phyloP scores from a whole-genome alignment of 2,329 filamentous ascomycete genomes.

The Scedosporium apiospermum region DNA sequence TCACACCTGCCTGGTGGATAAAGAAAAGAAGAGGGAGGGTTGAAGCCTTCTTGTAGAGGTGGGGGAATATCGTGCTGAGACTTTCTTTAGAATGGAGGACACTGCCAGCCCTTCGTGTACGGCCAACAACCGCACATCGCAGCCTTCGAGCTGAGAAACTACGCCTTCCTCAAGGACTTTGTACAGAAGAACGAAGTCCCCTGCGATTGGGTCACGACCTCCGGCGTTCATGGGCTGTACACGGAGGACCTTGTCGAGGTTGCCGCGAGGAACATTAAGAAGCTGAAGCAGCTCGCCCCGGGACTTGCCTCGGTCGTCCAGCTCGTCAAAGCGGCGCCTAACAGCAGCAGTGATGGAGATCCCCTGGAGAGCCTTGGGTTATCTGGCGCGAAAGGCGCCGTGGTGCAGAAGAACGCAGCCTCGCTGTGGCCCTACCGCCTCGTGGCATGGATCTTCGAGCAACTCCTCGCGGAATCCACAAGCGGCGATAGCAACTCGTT shows the following conservation, averaged over 20 bases:
- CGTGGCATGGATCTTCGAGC: conserved; percentile 60
- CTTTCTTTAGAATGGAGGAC: conserved; percentile 49
- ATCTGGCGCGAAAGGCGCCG: conserved; percentile 48
- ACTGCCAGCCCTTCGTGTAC: conserved; percentile 67
- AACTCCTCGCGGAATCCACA: conserved; percentile 27
- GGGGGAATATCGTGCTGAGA: background rate
- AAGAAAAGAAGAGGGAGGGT: background rate
- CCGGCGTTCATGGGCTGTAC: conserved; percentile 57
- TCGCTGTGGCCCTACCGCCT: conserved; percentile 80
- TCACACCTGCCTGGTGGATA: background rate
- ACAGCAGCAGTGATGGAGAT: conserved; percentile 12
- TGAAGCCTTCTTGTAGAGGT: background rate
- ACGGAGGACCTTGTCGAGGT: conserved; percentile 42
- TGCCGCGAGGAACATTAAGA: conserved; percentile 39
- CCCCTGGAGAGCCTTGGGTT: conserved; percentile 43
- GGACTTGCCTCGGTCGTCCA: conserved; percentile 42
- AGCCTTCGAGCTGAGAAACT: conserved; percentile 64
- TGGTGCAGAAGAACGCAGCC: conserved; percentile 56
- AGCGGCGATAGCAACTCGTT: conserved; percentile 32
- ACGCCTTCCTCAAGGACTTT: conserved; percentile 47
- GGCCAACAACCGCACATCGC: conserved; percentile 49
- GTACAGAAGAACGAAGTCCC: conserved; percentile 47
- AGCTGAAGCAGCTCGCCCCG: conserved; percentile 41
- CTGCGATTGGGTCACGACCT: conserved; percentile 59
- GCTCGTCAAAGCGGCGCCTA: conserved; percentile 23